phyloP scores from a whole-genome alignment of 345 rosid genomes.

The Lumnitzera littorea region DNA sequence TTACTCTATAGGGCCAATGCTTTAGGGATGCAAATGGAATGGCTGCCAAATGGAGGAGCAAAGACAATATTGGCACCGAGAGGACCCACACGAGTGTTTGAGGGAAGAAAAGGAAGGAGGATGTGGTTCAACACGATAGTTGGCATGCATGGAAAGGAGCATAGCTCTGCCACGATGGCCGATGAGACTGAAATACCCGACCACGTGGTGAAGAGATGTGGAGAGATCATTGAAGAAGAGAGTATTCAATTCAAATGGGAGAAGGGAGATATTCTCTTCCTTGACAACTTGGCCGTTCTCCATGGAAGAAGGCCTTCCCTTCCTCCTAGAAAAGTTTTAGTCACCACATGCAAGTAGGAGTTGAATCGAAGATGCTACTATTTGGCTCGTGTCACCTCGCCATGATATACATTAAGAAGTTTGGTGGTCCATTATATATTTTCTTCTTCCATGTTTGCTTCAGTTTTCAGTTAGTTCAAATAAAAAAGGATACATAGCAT shows the following conservation, averaged over 20 bases:
- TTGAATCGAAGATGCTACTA: background rate
- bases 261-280: slow-evolving; percentile 56
- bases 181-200: slow-evolving; percentile 51
- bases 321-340: slow-evolving; percentile 53
- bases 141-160: slow-evolving; percentile 56
- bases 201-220: slow-evolving; percentile 42
- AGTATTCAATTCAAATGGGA: slow-evolving; percentile 70
- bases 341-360: slow-evolving; percentile 49
- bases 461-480: too few species aligned
- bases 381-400: background rate
- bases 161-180: slow-evolving; percentile 48
- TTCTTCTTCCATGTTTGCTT: too few species aligned
- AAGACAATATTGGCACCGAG: slow-evolving; percentile 32
- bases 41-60: slow-evolving; percentile 46
- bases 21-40: slow-evolving; percentile 51
- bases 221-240: slow-evolving; percentile 60
- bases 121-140: slow-evolving; percentile 70
- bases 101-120: slow-evolving; percentile 54
- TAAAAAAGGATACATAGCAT: too few species aligned
- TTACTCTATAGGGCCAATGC: slow-evolving; percentile 27
- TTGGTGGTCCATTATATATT: too few species aligned
- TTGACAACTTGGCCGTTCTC: slow-evolving; percentile 55
- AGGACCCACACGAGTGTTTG: slow-evolving; percentile 44
- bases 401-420: too few species aligned
- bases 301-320: slow-evolving; percentile 62